These are phyloP conservation scores for Penicillium samsonianum DNA, from an alignment of 495 filamentous ascomycete species.

Conservation along the genomic window DNA sequence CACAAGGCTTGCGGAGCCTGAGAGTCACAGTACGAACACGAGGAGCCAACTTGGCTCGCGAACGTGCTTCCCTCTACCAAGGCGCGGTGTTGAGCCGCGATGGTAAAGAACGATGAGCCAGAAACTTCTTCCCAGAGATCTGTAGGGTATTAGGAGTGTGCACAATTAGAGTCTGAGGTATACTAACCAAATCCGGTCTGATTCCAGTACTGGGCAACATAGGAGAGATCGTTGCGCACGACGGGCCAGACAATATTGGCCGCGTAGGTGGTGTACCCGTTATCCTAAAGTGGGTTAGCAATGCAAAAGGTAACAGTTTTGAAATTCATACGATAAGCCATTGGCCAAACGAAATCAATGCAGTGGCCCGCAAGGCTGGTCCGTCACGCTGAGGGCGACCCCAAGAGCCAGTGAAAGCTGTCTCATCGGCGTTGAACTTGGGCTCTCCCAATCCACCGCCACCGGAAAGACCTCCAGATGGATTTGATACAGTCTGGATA, in stretches of 20 bases:
- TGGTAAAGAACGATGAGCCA: conserved; percentile 62
- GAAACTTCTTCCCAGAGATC: conserved; percentile 74
- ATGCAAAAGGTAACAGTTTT: conserved; percentile 12
- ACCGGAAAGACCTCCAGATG: conserved; percentile 54
- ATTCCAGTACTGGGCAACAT: conserved; percentile 72
- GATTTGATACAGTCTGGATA: conserved; percentile 61
- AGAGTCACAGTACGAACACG: conserved; percentile 55
- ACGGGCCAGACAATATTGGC: conserved; percentile 58
- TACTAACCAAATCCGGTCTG: conserved; percentile 55
- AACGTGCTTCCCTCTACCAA: conserved; percentile 61
- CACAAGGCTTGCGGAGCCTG: conserved; percentile 58
- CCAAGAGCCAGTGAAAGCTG: conserved; percentile 64
- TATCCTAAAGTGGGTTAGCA: conserved; percentile 17
- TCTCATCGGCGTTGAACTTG: conserved; percentile 57
- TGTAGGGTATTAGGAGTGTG: conserved; percentile 8
- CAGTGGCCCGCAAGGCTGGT: conserved; percentile 66
- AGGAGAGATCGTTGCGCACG: conserved; percentile 66
- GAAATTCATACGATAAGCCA: conserved; percentile 34
- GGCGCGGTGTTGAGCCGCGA: conserved; percentile 48
- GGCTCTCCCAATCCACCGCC: conserved; percentile 45
- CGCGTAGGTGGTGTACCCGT: conserved; percentile 33
- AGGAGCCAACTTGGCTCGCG: conserved; percentile 44
- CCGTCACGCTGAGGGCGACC: conserved; percentile 73
- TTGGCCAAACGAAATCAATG: conserved; percentile 48
- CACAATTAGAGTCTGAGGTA: neutral